phyloP scores from a whole-genome alignment of 768 basidiomycete genomes.

The Russula olivacea region DNA sequence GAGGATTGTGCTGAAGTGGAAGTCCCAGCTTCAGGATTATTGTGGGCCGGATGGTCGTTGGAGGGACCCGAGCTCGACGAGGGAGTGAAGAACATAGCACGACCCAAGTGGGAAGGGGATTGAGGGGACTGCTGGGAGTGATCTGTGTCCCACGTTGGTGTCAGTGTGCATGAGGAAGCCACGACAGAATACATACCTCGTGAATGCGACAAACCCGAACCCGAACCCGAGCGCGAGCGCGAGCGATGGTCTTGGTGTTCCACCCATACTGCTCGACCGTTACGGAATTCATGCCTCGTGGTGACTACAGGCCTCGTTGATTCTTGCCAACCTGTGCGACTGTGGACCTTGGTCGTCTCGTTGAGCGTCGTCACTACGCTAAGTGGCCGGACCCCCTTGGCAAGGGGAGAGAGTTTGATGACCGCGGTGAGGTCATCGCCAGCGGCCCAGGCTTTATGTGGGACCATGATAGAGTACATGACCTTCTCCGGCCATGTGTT shows the following conservation, averaged over 20 bases:
- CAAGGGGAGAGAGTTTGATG: constrained; percentile 81
- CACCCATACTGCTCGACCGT: constrained; percentile 43
- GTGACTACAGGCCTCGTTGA: constrained; percentile 55
- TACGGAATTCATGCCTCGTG: constrained; percentile 60
- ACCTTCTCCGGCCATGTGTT: constrained; percentile 97
- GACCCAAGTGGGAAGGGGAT: background rate
- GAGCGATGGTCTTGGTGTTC: constrained; percentile 31
- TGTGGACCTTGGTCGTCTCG: constrained; percentile 63
- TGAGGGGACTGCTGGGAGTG: background rate
- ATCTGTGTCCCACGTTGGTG: background rate
- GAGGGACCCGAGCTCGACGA: background rate
- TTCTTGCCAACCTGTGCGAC: constrained; percentile 52
- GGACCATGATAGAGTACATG: constrained; percentile 91
- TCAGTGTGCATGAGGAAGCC: background rate
- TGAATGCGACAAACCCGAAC: constrained; percentile 20
- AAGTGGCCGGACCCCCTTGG: constrained; percentile 74
- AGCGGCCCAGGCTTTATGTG: constrained; percentile 93
- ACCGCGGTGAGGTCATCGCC: constrained; percentile 79
- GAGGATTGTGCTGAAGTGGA: background rate
- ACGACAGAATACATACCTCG: constrained; percentile 5
- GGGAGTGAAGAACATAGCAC: background rate
- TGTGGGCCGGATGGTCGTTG: background rate
- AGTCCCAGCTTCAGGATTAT: constrained; percentile 5
- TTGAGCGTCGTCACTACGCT: constrained; percentile 62
- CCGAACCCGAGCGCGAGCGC: constrained; percentile 25